Base-by-base conservation (phyloP, 2,329 filamentous ascomycete genomes). In the Fonsecaea nubica region DNA sequence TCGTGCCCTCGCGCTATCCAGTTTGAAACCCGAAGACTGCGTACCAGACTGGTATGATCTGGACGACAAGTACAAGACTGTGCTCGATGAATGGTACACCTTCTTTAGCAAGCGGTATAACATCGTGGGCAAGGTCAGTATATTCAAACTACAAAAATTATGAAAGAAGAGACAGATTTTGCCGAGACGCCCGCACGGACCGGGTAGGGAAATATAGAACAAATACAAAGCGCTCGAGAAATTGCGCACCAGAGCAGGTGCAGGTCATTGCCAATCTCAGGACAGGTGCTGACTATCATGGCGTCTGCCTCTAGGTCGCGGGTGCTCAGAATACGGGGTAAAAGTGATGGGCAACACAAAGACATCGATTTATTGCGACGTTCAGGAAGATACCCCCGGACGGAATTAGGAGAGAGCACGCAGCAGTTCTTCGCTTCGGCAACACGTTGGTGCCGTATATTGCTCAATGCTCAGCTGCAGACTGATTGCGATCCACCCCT, bases 71-170 rank as follows among this genome's bases (percentile, higher is more conserved):
- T 89, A 97, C 78, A 92, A 95, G 82, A 87, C 87, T 32, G 89
- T 91, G 2, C 81, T 99, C 68, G 86, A 94, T 62, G 95, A 99
- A 78, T 99, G 95, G 95, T 88, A 90, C 70, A 96, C 91, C 1
- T 99, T 96, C 81, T 99, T 99, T 80, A 92, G 90, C 72, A 99
- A 98, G 83, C 86, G 95, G 65, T 99, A 99, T 82, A 98, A 97
- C 74, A 86, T 98, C 61, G 80, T 82, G 48, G 81, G 81, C 52
- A 81, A 80, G 74, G 80, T 82, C 65, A 71, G 70, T 72, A 40
- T 25, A 36, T 55, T 56, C 32, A 36, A 45, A n/a, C 32, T 42
- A 42, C 63, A 66, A 10, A 64, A 59, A 52, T 53, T 69, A 32
- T 69, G 62, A 71, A 21, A 25, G 35, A 13, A 30, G 40, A n/a